Percentiles rank a stretch among this genome's conserved stretches.
phyloP scores from a whole-genome alignment of 2,329 filamentous ascomycete species.

The Cladophialophora bantiana region DNA sequence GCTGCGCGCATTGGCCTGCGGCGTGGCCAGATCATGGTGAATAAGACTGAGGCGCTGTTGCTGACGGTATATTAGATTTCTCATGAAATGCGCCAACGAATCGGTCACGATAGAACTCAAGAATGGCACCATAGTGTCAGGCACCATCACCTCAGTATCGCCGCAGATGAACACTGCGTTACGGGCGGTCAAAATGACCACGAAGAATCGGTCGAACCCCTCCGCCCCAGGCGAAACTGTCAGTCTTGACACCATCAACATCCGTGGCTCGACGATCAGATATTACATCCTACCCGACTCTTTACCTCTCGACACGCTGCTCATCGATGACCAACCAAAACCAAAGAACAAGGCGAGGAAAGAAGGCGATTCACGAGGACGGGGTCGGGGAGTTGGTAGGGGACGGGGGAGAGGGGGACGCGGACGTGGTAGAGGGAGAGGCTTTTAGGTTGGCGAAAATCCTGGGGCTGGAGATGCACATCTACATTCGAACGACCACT shows the following conservation, averaged over 20 bases:
- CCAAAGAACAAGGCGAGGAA: slow-evolving; percentile 99
- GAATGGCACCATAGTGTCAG: slow-evolving; percentile 96
- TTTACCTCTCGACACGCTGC: slow-evolving; percentile 88
- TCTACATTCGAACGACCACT: not conserved
- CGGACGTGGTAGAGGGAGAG: slow-evolving; percentile 58
- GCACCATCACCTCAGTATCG: slow-evolving; percentile 94
- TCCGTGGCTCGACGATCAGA: slow-evolving; percentile 93
- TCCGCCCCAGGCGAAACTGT: slow-evolving; percentile 67
- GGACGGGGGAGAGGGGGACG: slow-evolving; percentile 63
- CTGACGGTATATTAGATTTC: slow-evolving; percentile 69
- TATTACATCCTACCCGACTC: slow-evolving; percentile 97
- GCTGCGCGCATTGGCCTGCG: slow-evolving; percentile 23
- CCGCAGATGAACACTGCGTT: slow-evolving; percentile 99
- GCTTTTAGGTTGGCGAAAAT: slow-evolving; percentile 43
- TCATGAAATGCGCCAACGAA: slow-evolving; percentile 99
- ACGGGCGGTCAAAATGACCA: slow-evolving; percentile 95
- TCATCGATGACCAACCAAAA: slow-evolving; percentile 96
- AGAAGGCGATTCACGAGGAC: slow-evolving; percentile 59
- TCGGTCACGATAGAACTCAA: slow-evolving; percentile 98
- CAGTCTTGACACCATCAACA: slow-evolving; percentile 91
- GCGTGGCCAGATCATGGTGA: not conserved
- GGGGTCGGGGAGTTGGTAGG: slow-evolving; percentile 52
- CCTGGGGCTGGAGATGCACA: not conserved
- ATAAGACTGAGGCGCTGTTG: not conserved
- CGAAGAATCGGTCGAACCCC: slow-evolving; percentile 68